phyloP scores from a whole-genome alignment of 2,329 filamentous ascomycete species.

The Sclerotinia borealis region DNA sequence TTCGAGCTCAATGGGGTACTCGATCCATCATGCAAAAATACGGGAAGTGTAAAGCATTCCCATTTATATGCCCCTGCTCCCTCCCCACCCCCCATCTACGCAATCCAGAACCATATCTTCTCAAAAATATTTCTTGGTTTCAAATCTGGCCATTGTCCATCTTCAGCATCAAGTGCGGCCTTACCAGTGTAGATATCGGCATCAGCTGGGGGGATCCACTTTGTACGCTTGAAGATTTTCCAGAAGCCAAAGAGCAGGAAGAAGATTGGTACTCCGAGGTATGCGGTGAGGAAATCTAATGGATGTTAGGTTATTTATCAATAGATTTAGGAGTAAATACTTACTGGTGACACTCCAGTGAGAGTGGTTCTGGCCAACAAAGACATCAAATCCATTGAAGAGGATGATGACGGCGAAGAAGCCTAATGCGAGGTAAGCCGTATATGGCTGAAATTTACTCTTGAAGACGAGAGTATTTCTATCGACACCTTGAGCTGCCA shows the following conservation, averaged over 20 bases:
- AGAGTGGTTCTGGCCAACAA: constrained; percentile 49
- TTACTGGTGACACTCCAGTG: constrained; percentile 57
- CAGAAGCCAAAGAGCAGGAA: constrained; percentile 63
- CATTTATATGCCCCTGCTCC: no score
- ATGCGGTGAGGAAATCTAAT: constrained; percentile 67
- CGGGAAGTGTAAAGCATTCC: neutral
- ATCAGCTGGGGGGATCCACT: constrained; percentile 33
- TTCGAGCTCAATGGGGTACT: neutral
- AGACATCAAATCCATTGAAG: constrained; percentile 70
- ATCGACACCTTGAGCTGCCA: constrained; percentile 61
- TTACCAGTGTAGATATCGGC: constrained; percentile 42
- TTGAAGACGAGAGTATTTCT: constrained; percentile 65
- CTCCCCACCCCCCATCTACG: constrained; percentile 26
- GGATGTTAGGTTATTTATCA: constrained; percentile 49
- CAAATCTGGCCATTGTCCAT: constrained; percentile 36
- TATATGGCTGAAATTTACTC: constrained; percentile 63
- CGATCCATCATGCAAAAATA: constrained; percentile 4
- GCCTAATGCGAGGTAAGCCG: constrained; percentile 57
- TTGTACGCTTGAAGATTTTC: constrained; percentile 64
- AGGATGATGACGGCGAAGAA: constrained; percentile 66
- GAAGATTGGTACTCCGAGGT: constrained; percentile 68
- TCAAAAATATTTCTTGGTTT: constrained; percentile 38
- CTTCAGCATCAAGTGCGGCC: constrained; percentile 40
- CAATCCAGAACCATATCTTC: constrained; percentile 42
- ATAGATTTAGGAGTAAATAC: neutral